Conservation (phyloP, 805 yeast genomes). For the Hanseniaspora vineae region DNA sequence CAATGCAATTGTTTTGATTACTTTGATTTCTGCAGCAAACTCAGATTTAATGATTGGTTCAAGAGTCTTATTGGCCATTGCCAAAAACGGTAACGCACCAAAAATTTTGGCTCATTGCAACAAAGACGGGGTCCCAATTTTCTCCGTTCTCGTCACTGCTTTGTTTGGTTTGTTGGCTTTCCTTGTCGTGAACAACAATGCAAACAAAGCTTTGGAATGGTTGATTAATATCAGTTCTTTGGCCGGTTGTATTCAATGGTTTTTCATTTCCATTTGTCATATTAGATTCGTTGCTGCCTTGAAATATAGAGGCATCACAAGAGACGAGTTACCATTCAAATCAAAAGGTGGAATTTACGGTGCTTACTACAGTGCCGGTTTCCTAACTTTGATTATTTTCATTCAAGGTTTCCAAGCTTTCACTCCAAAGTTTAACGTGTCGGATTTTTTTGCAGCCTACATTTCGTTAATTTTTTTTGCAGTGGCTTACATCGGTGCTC, state of each 20-base stretch:
- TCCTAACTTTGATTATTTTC: conserved; percentile 43
- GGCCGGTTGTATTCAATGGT: conserved; percentile 66
- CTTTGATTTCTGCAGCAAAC: conserved; percentile 70
- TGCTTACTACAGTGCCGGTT: conserved; percentile 49
- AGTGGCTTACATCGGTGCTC: conserved; percentile 42
- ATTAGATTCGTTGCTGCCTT: conserved; percentile 58
- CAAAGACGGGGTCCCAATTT: conserved; percentile 47
- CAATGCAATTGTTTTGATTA: conserved; percentile 54
- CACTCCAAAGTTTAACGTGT: conserved; percentile 35
- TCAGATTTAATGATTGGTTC: conserved; percentile 65
- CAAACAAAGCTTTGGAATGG: conserved; percentile 56
- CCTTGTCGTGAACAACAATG: conserved; percentile 37
- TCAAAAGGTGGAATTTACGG: conserved; percentile 56
- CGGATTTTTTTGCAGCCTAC: conserved; percentile 56
- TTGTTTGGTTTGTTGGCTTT: conserved; percentile 53
- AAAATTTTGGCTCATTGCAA: conserved; percentile 35
- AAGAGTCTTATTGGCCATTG: conserved; percentile 52
- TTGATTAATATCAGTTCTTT: conserved; percentile 63
- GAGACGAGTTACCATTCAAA: conserved; percentile 63
- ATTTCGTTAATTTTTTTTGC: conserved; percentile 52
- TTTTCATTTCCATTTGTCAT: conserved; percentile 50
- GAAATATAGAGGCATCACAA: conserved; percentile 45
- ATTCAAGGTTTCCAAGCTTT: conserved; percentile 65
- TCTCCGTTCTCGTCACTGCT: conserved; percentile 44
- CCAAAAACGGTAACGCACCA: conserved; percentile 48